Conservation (phyloP, 1,284 basidiomycete species). For the Irpex sp. region DNA sequence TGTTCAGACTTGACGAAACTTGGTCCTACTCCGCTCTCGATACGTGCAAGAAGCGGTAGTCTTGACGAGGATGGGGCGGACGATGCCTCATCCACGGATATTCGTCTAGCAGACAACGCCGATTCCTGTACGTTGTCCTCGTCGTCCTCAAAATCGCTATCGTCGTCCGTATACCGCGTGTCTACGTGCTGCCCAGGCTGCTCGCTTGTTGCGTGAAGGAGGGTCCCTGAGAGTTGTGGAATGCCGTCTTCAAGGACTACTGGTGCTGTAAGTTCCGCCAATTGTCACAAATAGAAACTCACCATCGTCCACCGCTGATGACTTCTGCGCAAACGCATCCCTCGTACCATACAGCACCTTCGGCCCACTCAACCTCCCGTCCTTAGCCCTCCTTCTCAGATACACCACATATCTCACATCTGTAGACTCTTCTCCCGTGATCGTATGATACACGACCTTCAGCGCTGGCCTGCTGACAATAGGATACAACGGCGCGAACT, state of each 20-base stretch:
- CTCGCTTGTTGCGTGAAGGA: neutral
- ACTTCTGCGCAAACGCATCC: conserved; percentile 1
- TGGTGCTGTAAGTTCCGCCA: neutral
- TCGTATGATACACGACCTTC: neutral
- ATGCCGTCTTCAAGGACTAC: conserved; percentile 1
- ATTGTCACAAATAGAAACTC: neutral
- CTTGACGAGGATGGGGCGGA: neutral
- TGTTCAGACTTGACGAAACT: conserved; percentile 1
- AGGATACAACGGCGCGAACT: conserved; percentile 8
- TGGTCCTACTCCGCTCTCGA: neutral
- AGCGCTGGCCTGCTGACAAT: conserved; percentile 4
- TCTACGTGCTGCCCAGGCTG: neutral
- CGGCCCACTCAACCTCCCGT: conserved; percentile 3
- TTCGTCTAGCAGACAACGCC: conserved; percentile 8
- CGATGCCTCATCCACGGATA: neutral
- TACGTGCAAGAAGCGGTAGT: neutral
- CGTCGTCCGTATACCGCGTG: conserved; percentile 10
- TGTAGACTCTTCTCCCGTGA: neutral
- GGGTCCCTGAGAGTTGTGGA: neutral
- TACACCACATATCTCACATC: conserved; percentile 5
- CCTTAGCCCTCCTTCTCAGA: neutral
- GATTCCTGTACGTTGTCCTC: conserved; percentile 4
- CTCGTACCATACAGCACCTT: neutral
- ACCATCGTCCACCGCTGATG: neutral
- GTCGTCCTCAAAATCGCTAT: conserved; percentile 17